These are phyloP conservation scores for Neurospora sp. DNA, from an alignment of 495 filamentous ascomycete genomes.

Conservation along the genomic window DNA sequence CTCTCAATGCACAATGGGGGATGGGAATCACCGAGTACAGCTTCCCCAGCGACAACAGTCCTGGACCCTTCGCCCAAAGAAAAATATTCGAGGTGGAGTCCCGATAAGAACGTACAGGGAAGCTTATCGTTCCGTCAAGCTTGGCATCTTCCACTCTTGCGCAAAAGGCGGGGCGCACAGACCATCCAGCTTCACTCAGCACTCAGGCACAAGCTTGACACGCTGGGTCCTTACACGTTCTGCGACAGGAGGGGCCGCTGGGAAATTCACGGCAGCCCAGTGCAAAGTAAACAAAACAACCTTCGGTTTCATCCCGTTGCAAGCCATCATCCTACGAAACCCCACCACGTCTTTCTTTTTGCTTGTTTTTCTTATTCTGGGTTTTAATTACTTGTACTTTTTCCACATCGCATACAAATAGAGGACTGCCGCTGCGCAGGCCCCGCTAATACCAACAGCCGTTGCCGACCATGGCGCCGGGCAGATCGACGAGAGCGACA, in stretches of 20 bases:
- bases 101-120: not conserved
- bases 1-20: not conserved
- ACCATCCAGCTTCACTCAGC: not conserved
- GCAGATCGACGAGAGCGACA: conserved; percentile 43
- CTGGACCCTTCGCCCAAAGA: not conserved
- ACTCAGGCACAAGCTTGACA: not conserved
- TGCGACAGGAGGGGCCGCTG: not conserved
- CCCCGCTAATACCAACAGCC: not conserved
- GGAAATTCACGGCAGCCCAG: not conserved
- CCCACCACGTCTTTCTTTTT: not conserved
- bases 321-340: not conserved
- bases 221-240: not conserved
- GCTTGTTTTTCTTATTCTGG: not conserved
- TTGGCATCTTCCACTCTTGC: not conserved
- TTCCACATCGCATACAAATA: not conserved
- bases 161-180: not conserved
- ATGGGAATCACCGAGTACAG: not conserved
- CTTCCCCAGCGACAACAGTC: not conserved
- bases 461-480: conserved; percentile 13
- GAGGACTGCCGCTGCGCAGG: not conserved
- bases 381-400: not conserved
- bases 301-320: not conserved
- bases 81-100: not conserved
- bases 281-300: not conserved
- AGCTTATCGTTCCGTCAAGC: not conserved